phyloP scores from a whole-genome alignment of 2,329 filamentous ascomycete genomes.

The Neofusicoccum sp. region DNA sequence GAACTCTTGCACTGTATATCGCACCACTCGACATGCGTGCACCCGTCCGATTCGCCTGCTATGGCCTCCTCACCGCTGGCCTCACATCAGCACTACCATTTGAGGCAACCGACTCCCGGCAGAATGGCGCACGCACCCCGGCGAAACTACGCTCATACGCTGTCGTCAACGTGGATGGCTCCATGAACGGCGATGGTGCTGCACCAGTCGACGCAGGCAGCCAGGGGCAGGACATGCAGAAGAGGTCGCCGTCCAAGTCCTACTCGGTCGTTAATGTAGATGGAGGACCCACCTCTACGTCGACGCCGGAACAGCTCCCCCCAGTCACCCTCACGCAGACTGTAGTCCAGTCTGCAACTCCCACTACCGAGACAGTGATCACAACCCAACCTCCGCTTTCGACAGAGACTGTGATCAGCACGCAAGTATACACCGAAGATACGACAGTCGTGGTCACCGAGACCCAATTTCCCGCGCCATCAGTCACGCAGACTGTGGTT shows the following conservation, averaged over 20 bases:
- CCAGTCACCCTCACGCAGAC: constrained; percentile 16
- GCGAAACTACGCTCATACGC: constrained; percentile 4
- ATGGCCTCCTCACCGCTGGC: constrained; percentile 5
- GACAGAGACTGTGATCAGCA: constrained; percentile 2
- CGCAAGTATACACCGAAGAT: constrained; percentile 3
- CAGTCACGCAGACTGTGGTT: constrained; percentile 11
- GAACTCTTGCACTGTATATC: constrained; percentile 2
- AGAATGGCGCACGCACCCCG: background rate
- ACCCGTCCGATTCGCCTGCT: constrained; percentile 10
- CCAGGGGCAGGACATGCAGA: constrained; percentile 23
- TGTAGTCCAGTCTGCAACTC: background rate
- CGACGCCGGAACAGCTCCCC: background rate
- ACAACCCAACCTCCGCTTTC: background rate
- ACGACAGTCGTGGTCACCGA: constrained; percentile 8
- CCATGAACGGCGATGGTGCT: background rate
- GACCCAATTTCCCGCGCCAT: background rate
- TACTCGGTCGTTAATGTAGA: constrained; percentile 46
- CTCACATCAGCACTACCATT: constrained; percentile 16
- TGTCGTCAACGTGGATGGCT: constrained; percentile 18
- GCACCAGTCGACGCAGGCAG: background rate
- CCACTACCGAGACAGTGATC: background rate
- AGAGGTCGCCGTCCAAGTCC: constrained; percentile 33
- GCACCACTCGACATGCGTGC: constrained; percentile 9
- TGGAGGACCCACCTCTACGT: constrained; percentile 34
- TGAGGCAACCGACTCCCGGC: constrained; percentile 6